These are phyloP conservation scores for Lenwebbia sp. DNA, from an alignment of 345 rosid genomes.

Conservation along the genomic window DNA sequence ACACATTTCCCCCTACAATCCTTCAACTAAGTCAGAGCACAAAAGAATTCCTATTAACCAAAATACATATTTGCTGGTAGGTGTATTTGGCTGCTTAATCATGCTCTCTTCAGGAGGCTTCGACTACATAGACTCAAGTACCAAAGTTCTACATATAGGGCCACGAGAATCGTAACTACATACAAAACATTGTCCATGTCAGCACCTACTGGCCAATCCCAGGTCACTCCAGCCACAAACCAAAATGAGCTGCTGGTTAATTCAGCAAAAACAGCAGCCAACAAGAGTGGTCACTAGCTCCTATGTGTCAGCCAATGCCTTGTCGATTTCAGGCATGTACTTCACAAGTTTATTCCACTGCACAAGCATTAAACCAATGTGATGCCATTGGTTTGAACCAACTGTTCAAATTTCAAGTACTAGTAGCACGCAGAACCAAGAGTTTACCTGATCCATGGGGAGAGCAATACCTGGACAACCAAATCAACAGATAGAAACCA, in stretches of 20 bases:
- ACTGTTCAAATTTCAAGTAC: background rate
- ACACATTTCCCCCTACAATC: background rate
- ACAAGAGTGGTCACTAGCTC: background rate
- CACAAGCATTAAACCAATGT: background rate
- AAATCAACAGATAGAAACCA: background rate
- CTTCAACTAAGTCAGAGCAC: background rate
- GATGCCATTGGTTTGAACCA: background rate
- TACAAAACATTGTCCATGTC: background rate
- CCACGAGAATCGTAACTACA: background rate
- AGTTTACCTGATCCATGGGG: conserved; percentile 72
- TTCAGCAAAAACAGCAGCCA: background rate
- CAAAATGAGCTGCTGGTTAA: background rate
- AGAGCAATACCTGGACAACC: conserved; percentile 59
- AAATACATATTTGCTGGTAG: background rate
- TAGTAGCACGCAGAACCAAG: background rate
- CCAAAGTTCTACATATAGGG: background rate
- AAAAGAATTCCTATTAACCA: background rate
- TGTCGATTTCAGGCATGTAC: conserved; percentile 52
- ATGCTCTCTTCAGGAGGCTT: background rate
- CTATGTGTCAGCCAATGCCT: conserved; percentile 42
- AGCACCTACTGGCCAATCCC: background rate
- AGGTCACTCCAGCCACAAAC: background rate
- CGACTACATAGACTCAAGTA: background rate
- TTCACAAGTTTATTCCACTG: conserved; percentile 61
- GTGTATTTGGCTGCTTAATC: background rate